Evolutionary conservation across 495 filamentous ascomycete genomes (phyloP), one percentile per base, ranked within the genome.

Genomic region (Aspergillus avenaceus): DNA sequence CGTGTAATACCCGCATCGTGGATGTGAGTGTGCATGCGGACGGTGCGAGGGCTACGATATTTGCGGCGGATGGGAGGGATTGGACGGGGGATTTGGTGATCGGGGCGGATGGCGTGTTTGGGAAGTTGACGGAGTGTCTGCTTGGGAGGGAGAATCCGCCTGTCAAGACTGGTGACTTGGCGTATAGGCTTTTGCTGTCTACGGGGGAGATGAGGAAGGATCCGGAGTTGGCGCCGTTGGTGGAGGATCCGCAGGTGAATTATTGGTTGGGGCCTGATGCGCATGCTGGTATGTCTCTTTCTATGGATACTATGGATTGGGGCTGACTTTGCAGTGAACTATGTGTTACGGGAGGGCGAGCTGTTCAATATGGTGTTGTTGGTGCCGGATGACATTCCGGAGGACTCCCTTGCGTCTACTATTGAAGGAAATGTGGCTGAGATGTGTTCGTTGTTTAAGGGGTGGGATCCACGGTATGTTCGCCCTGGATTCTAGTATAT

Each of bases 361-460:
- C 62, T 85, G 32, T 83, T 83, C 56, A 88, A 88, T 51, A 81
- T 88, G 67, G 84, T 88, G 0, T 64, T 88, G 0, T 65, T 87
- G 9, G 81, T 83, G 3, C 85, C 85, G 0, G 85, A 89, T 48
- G 82, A 88, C 58, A 77, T 88, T 28, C 84, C 82, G 6, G 67
- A 71, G 23, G 64, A 69, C n/a, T 64, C 31, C 49, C 64, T 52
- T 55, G 76, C 51, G 49, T 79, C 38, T 63, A 76, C 50, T 67
- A 74, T 47, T 34, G 74, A 47, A 41, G 84, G 83, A 0, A 80
- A 81, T 45, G 70, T 86, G 11, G 74, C 81, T 43, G 85, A 88
- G 58, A 87, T 90, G 85, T 72, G 78, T 55, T 70, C 72, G 0
- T 59, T 83, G 25, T 87, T 81, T 42, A 65, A 75, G 46, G 75